Evolutionary conservation across 306 rosid species (phyloP).

Genomic region (Prunus mira): DNA sequence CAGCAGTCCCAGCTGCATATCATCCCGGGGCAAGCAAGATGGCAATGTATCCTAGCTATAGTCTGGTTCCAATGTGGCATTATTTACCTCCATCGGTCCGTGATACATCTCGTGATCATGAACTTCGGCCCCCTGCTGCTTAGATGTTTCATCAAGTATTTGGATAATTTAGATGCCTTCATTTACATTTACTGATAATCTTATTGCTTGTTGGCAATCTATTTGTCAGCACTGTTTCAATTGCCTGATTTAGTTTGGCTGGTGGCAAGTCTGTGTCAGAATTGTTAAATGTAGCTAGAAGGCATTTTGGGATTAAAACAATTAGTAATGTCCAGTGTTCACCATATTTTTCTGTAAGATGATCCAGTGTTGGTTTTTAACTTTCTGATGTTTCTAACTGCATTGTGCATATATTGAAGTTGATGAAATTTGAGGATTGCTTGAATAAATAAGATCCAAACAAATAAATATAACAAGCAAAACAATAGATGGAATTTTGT

Average conservation of each 20-base stretch:
- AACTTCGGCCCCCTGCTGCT: constrained; percentile 99
- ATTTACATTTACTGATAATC: constrained; percentile 15
- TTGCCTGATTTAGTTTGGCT: constrained; percentile 21
- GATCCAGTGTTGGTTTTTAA: neutral
- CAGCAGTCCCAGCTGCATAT: constrained; percentile 70
- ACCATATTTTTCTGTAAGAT: neutral
- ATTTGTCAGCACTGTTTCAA: constrained; percentile 27
- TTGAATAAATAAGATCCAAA: no score
- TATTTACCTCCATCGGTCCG: constrained; percentile 63
- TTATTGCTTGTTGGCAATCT: constrained; percentile 32
- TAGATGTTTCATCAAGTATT: constrained; percentile 19
- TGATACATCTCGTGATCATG: constrained; percentile 88
- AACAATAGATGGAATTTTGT: neutral
- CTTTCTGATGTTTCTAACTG: neutral
- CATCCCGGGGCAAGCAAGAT: constrained; percentile 67
- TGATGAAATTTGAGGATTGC: neutral
- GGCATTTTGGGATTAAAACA: constrained; percentile 26
- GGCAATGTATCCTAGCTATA: constrained; percentile 79
- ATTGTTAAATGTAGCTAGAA: constrained; percentile 30
- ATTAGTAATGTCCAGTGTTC: constrained; percentile 6
- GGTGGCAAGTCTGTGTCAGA: constrained; percentile 23
- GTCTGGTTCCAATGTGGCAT: constrained; percentile 86
- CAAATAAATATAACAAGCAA: neutral
- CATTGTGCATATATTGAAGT: constrained; percentile 1
- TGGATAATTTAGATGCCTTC: constrained; percentile 20